Evolutionary conservation across 2,329 filamentous ascomycete genomes (phyloP), one percentile per base, ranked within the genome.

Genomic region (Pseudovirgaria hyperparasitica): DNA sequence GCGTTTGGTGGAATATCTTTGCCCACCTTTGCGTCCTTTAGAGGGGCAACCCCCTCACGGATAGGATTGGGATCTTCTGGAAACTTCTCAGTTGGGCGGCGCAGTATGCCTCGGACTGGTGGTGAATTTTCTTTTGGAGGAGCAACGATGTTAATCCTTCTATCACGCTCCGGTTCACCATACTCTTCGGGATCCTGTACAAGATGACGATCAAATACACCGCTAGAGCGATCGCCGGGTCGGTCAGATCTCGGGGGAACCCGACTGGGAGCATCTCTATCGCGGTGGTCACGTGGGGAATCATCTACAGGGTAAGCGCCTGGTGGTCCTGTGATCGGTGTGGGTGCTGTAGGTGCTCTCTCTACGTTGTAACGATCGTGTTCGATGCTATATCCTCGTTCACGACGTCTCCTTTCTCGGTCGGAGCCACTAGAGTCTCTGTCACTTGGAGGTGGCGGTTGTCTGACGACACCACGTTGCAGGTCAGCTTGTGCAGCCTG

Each of bases 11-110:
- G 62, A 17, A 84, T 81, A 20, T 82, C 77, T 35, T 76, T 73
- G 29, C 50, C 52, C 47, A 74, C 75, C 52, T 78, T 75, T 25
- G 82, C 76, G 47, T 92, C 84, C 56, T 92, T 93, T 46, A 92
- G 71, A n/a, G 86, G 86, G 2, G 86, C 85, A 5, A 93, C 87
- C 10, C 86, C 87, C 51, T 94, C 87, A 12, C 86, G 72, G 19
- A 92, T 67, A 0, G 82, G 78, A 38, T 85, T 77, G 1, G 73
- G 71, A 35, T 93, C 79, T 45, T 94, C 86, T 0, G 87, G 87
- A 43, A 94, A 96, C 43, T 78, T 79, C 15, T 68, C 65, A 10
- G 74, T 84, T 1, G 87, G 86, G 29, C 72, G 69, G 52, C 92
- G 90, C 22, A 96, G 63, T 30, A 96, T 96, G 10, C 85, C 77